Base-by-base conservation (phyloP, 1,139 yeast genomes). In the Kluyveromyces sp. region DNA sequence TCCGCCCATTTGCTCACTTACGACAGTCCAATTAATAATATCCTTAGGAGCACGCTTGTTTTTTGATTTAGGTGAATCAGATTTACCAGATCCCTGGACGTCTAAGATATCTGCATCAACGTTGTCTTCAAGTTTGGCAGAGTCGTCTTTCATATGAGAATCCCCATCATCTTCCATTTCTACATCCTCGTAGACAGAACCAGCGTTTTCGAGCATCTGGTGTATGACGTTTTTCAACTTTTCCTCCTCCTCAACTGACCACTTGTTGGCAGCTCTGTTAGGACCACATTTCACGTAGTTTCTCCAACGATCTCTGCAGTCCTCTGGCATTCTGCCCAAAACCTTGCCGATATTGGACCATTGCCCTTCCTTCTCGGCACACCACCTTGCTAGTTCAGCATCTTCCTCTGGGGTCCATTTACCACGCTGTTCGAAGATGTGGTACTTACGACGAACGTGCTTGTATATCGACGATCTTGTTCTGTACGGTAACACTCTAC, bases 281-380 rank as follows among this genome's bases (percentile, higher is more conserved):
- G 70, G 70, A 25, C 96, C 96, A 67, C 96, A 88, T 62, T 88
- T 88, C 49, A 88, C 83, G 58, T 89, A 89, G 63, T 89, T 89
- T 63, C 97, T 74, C 95, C 95, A 89, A 51, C 97, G 73, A 61
- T 89, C 97, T 52, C 97, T 74, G 62, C 96, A 88, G 66, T 89
- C 97, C 58, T 89, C 97, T 0, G 97, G 96, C 97, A 89, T 89
- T 56, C 97, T 74, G 11, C 86, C 86, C 78, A 88, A 70, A 7
- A 71, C 66, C 44, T 74, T 74, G 2, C 96, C 96, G 49, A 88
- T 83, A 36, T 73, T 72, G 53, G 85, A 84, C 96, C 96, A 88
- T 57, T 83, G 86, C 12, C 92, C 87, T 46, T 80, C 85, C 51
- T 78, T 76, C 32, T 78, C 78, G 7, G 73, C 66, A 3, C 86